Conservation (phyloP, 495 filamentous ascomycete genomes). For the Xylaria acuta region DNA sequence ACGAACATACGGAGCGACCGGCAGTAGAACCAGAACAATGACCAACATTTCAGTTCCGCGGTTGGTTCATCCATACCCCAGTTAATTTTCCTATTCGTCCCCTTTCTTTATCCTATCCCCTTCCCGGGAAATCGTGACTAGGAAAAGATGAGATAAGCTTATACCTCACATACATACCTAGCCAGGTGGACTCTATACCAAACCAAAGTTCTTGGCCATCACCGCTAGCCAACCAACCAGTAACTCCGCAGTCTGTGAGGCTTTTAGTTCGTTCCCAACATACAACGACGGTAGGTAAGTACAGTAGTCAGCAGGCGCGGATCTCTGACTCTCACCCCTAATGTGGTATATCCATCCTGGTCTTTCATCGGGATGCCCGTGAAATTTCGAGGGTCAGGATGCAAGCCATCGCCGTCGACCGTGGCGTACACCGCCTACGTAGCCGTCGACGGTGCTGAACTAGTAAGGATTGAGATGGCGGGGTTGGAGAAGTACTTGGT, state of each 20-base stretch:
- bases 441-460: not conserved
- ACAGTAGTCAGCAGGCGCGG: slow-evolving; percentile 20
- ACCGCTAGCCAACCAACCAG: not conserved
- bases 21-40: not conserved
- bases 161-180: slow-evolving; percentile 16
- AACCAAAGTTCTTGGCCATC: slow-evolving; percentile 1
- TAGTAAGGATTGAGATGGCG: slow-evolving; percentile 8
- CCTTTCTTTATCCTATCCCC: slow-evolving; percentile 1
- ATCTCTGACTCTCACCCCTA: not conserved
- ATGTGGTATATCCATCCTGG: slow-evolving; percentile 3
- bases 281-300: not conserved
- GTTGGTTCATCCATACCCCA: not conserved
- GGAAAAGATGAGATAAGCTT: slow-evolving; percentile 28
- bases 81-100: slow-evolving; percentile 1
- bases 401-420: not conserved
- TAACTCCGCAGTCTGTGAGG: not conserved
- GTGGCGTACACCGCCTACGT: slow-evolving; percentile 3
- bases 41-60: not conserved
- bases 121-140: not conserved
- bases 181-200: not conserved
- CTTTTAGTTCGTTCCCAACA: not conserved
- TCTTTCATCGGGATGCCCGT: slow-evolving; percentile 13
- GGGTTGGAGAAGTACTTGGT: not conserved
- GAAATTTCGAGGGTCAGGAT: slow-evolving; percentile 1
- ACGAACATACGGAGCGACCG: not conserved